phyloP scores from a whole-genome alignment of 805 yeast species.

The Hagleromyces aurorensis region DNA sequence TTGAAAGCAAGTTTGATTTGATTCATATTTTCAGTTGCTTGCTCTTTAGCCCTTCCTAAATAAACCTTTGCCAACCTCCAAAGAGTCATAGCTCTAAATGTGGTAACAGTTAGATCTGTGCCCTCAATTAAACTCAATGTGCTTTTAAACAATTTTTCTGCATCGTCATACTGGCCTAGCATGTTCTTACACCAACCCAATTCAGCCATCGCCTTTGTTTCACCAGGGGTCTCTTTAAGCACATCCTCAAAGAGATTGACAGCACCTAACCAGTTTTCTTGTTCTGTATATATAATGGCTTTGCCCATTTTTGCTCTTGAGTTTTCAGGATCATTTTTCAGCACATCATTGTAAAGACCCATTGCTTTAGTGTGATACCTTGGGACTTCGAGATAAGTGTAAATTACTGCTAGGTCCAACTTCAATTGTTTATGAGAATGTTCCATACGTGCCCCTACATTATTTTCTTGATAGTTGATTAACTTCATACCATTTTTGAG shows the following conservation, averaged over 20 bases:
- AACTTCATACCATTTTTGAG: constrained; percentile 54
- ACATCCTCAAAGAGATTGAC: constrained; percentile 44
- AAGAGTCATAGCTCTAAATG: constrained; percentile 48
- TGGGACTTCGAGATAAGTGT: constrained; percentile 85
- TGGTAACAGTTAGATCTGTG: constrained; percentile 43
- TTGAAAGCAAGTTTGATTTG: constrained; percentile 45
- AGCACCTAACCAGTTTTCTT: constrained; percentile 51
- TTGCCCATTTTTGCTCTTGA: constrained; percentile 70
- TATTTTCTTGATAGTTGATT: constrained; percentile 40
- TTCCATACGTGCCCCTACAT: constrained; percentile 40
- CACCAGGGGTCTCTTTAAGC: constrained; percentile 39
- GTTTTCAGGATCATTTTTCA: constrained; percentile 39
- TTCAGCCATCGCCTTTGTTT: constrained; percentile 57
- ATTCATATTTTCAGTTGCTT: constrained; percentile 14
- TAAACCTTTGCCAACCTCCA: constrained; percentile 73
- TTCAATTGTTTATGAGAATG: constrained; percentile 53
- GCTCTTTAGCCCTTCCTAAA: constrained; percentile 30
- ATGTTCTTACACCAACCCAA: constrained; percentile 71
- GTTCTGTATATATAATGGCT: constrained; percentile 67
- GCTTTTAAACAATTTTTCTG: constrained; percentile 30
- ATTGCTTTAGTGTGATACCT: constrained; percentile 73
- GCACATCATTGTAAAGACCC: constrained; percentile 57
- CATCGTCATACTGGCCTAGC: constrained; percentile 40
- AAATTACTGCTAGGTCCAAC: constrained; percentile 62
- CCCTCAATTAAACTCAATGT: constrained; percentile 37